Conservation (phyloP, 768 basidiomycete species). For the Symmetrospora coprosmae region DNA sequence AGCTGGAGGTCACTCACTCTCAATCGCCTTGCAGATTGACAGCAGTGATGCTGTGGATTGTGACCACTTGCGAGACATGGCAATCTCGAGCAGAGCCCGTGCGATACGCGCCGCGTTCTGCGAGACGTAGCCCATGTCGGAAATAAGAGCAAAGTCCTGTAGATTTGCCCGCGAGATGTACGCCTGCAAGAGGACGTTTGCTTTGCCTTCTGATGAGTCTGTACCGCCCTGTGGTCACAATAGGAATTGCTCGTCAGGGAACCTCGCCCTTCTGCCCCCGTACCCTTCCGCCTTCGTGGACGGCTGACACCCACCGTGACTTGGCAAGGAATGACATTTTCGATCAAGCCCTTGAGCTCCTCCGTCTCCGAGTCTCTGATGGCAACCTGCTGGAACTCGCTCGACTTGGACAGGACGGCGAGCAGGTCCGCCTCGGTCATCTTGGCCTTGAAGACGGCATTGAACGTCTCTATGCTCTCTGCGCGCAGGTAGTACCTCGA, state of each 20-base stretch:
- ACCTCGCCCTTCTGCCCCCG: background rate
- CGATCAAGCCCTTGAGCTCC: conserved; percentile 61
- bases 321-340: conserved; percentile 56
- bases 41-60: conserved; percentile 62
- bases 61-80: conserved; percentile 83
- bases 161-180: conserved; percentile 66
- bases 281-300: too few species aligned
- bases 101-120: conserved; percentile 91
- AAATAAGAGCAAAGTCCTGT: conserved; percentile 90
- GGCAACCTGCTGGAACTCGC: conserved; percentile 95
- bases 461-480: conserved; percentile 74
- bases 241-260: background rate
- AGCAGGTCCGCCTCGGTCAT: conserved; percentile 93
- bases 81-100: conserved; percentile 87
- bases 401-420: conserved; percentile 69
- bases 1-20: conserved; percentile 23
- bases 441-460: conserved; percentile 53
- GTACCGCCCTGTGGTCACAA: conserved; percentile 47
- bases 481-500: conserved; percentile 89
- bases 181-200: conserved; percentile 84
- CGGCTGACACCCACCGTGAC: conserved; percentile 47
- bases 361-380: conserved; percentile 73
- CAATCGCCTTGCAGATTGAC: conserved; percentile 60
- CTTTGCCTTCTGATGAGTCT: conserved; percentile 60
- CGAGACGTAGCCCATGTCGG: conserved; percentile 82